Percentiles rank a stretch among this genome's conserved stretches.
phyloP scores from a whole-genome alignment of 1,139 yeast species.

The Sugiyamaella grinbergsii region DNA sequence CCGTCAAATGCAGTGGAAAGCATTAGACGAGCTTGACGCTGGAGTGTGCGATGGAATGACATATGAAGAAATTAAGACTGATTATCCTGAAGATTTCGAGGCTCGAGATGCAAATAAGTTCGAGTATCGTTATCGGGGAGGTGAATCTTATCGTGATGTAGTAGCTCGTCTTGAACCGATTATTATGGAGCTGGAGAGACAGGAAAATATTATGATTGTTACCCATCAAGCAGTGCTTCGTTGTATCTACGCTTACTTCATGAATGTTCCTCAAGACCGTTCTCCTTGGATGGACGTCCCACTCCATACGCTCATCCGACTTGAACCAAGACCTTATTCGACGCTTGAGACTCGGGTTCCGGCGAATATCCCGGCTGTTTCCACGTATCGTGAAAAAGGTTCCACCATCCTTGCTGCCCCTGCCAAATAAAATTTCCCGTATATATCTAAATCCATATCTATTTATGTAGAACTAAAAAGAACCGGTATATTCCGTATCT shows the following conservation, averaged over 20 bases:
- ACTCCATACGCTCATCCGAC: conserved; percentile 85
- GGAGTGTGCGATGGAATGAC: conserved; percentile 97
- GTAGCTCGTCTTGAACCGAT: conserved; percentile 94
- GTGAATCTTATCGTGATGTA: conserved; percentile 94
- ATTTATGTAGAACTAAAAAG: too few species aligned
- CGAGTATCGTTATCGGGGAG: conserved; percentile 94
- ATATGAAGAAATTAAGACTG: conserved; percentile 78
- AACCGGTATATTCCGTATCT: too few species aligned
- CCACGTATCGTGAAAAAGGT: conserved; percentile 94
- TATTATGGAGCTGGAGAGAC: conserved; percentile 96
- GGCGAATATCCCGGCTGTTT: conserved; percentile 96
- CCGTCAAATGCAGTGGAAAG: conserved; percentile 90
- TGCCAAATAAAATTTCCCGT: too few species aligned
- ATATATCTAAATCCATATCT: too few species aligned
- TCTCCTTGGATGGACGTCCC: conserved; percentile 99
- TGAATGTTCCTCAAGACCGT: conserved; percentile 97
- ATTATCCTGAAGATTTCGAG: conserved; percentile 90
- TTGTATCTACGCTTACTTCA: conserved; percentile 94
- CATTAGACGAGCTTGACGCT: conserved; percentile 94
- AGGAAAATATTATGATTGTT: conserved; percentile 90
- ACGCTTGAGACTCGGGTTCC: conserved; percentile 86
- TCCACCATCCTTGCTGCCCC: conserved; percentile 28
- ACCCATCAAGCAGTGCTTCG: conserved; percentile 98
- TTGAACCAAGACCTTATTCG: conserved; percentile 92
- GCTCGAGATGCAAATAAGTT: conserved; percentile 96